Evolutionary conservation across 345 rosid species (phyloP).

Genomic region (Ailanthus altissimus): DNA sequence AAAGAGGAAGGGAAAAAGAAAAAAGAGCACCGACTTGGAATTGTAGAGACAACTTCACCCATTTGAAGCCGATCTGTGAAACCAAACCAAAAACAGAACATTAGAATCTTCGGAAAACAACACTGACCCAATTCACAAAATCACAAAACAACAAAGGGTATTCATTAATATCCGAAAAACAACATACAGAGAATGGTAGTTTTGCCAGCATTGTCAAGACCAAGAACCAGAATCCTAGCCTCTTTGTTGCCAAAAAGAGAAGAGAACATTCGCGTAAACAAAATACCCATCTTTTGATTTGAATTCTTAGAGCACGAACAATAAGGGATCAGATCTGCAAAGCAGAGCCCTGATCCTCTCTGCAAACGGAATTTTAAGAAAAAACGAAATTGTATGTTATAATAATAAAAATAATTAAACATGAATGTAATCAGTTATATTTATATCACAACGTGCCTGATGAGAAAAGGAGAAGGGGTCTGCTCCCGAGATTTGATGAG

Average conservation of each 20-base stretch:
- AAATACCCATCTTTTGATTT: constrained; percentile 59
- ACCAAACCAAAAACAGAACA: constrained; percentile 14
- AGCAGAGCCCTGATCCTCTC: constrained; percentile 24
- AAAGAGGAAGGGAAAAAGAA: background rate
- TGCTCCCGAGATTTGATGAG: background rate
- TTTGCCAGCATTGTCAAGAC: constrained; percentile 94
- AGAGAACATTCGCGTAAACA: constrained; percentile 77
- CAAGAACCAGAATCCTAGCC: constrained; percentile 88
- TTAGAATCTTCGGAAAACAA: background rate
- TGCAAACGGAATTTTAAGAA: background rate
- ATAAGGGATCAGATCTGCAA: constrained; percentile 31
- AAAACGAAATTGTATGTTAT: background rate
- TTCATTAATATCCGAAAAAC: background rate
- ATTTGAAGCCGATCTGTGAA: constrained; percentile 91
- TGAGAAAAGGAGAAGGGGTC: constrained; percentile 7
- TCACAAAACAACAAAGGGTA: constrained; percentile 2
- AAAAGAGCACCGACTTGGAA: constrained; percentile 70
- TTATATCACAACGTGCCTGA: background rate
- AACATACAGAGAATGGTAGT: constrained; percentile 77
- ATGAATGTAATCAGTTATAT: background rate
- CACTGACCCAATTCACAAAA: constrained; percentile 18
- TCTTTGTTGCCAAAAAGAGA: constrained; percentile 71
- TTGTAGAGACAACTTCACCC: constrained; percentile 98
- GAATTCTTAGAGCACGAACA: constrained; percentile 14
- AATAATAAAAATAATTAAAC: background rate